A percentile compares a stretch with the other conserved stretches of the same genome.
phyloP scores from a whole-genome alignment of 345 rosid genomes.

The Eucalyptus decipiens region DNA sequence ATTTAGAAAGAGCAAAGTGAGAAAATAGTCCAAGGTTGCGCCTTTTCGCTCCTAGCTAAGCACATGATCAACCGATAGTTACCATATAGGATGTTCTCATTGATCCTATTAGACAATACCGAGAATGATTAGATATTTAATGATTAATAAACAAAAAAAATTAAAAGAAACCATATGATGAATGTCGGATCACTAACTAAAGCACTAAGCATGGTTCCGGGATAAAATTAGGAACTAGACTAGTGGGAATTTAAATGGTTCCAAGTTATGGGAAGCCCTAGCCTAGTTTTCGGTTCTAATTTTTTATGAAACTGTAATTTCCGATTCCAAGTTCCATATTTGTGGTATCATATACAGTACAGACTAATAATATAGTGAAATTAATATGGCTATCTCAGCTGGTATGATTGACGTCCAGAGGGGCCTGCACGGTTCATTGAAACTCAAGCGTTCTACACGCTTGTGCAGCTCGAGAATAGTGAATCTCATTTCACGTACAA shows the following conservation, averaged over 20 bases:
- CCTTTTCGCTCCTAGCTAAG: not conserved
- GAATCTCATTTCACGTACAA: not conserved
- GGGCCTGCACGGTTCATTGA: not conserved
- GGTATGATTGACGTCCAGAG: not conserved
- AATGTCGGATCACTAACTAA: not conserved
- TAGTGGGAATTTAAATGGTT: too few relatives aligned
- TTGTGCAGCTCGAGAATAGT: not conserved
- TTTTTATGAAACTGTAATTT: too few relatives aligned
- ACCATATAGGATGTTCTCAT: not conserved
- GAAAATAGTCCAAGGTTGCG: not conserved
- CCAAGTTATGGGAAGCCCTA: not conserved
- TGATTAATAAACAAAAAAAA: not conserved
- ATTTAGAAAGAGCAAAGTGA: not conserved
- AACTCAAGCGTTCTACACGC: not conserved
- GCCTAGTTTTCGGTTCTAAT: not conserved
- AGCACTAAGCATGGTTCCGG: not conserved
- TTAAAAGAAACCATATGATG: not conserved
- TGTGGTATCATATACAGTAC: not conserved
- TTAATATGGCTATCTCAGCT: not conserved
- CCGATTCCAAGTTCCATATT: not conserved
- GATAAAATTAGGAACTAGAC: not conserved
- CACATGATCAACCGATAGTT: not conserved
- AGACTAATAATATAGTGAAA: not conserved
- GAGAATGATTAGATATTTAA: not conserved
- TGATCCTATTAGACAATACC: not conserved